phyloP scores from a whole-genome alignment of 2,329 filamentous ascomycete species.

The Paraphoma sp. region DNA sequence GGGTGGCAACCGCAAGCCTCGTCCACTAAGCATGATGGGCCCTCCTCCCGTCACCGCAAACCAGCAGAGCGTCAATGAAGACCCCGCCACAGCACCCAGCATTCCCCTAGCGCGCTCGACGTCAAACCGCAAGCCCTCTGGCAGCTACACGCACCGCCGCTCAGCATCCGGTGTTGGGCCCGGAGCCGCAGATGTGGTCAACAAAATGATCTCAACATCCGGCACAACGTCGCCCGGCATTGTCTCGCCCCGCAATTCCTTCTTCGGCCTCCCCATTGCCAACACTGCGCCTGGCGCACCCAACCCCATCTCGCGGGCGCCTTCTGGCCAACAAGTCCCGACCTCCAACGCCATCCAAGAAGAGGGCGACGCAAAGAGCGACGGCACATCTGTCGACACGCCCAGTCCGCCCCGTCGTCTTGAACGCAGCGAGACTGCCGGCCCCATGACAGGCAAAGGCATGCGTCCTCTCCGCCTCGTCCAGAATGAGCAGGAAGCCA shows the following conservation, averaged over 20 bases:
- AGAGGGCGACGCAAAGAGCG: constrained; percentile 35
- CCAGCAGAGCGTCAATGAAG: constrained; percentile 50
- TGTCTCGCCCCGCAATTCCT: constrained; percentile 44
- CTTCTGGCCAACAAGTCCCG: constrained; percentile 40
- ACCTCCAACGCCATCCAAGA: constrained; percentile 31
- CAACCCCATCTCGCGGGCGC: constrained; percentile 46
- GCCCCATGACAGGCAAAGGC: constrained; percentile 66
- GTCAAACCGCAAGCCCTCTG: constrained; percentile 54
- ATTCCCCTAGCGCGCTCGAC: constrained; percentile 71
- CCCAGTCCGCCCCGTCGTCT: constrained; percentile 64
- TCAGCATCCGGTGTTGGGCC: constrained; percentile 53
- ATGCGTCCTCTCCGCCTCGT: constrained; percentile 86
- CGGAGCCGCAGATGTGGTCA: constrained; percentile 77
- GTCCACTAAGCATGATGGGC: constrained; percentile 50
- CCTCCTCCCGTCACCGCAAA: constrained; percentile 32
- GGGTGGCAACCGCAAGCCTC: constrained; percentile 51
- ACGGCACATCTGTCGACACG: constrained; percentile 42
- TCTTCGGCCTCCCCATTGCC: constrained; percentile 55
- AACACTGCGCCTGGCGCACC: constrained; percentile 27
- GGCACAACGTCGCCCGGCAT: constrained; percentile 54
- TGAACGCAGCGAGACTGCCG: constrained; percentile 49
- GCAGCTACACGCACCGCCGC: constrained; percentile 49
- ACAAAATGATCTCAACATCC: constrained; percentile 82
- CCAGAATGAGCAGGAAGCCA: constrained; percentile 65
- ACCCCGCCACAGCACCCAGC: constrained; percentile 77